Evolutionary conservation across 1,284 basidiomycete genomes (phyloP), one percentile per base, ranked within the genome.

Genomic region (Moniliophthora roreri): DNA sequence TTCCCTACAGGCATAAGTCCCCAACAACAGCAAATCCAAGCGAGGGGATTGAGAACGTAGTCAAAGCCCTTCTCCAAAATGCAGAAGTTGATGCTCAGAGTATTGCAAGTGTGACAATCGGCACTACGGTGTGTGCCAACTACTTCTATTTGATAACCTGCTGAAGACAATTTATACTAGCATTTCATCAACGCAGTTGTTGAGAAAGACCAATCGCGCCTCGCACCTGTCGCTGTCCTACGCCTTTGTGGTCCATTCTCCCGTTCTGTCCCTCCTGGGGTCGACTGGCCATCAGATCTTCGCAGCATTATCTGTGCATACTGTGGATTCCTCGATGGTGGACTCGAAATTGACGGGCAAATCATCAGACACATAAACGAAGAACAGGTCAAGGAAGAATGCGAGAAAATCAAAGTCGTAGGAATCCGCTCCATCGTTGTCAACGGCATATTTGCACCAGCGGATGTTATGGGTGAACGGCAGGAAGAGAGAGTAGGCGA

Each of bases 161-260:
- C 36, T 13, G 1, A n/a, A n/a, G n/a, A n/a, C n/a, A n/a, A 32
- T 32, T 6, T 11, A 6, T 32, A 32, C 18, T 36, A 71, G 70
- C 69, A 71, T 41, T 82, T 82, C 66, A 72, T 81, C 52, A 82
- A 82, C 55, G 80, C 81, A 0, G 74, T 82, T 1, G 66, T 82
- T 40, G 80, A 82, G 62, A 67, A 73, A 35, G 76, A 82, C 57
- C 64, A 66, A 18, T 62, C 70, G 5, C 69, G 75, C 3, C 69
- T 82, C 3, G 71, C 76, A 21, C 77, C 75, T 41, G 79, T 82
- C 1, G 80, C 80, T 0, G 77, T 82, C 48, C 67, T 82, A 34
- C 77, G 81, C 49, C 68, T 82, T n/a, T 79, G 69, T 38, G 77
- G 66, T 59, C 77, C 56, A 54, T 80, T 60, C 72, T 77, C 66